Base-by-base conservation (phyloP, 805 yeast genomes). In the Candida khao-thaluensis region DNA sequence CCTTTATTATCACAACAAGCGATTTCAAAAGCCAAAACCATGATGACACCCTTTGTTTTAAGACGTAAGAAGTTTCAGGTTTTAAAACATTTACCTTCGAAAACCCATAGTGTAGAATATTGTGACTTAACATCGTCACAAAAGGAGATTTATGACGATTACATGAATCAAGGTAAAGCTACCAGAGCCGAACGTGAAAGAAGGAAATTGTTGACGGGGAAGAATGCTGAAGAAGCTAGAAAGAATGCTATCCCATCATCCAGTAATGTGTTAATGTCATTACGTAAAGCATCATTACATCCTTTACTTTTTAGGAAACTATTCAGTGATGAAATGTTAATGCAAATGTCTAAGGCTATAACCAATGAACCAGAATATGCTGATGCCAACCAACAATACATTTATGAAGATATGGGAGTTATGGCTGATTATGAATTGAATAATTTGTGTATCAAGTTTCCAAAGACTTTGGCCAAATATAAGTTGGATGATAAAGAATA, bases 31-130 rank as follows among this genome's bases (percentile, higher is more conserved):
- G 99, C 99, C 3, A 88, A 87, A 59, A 84, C 93, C 4, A 91
- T 93, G 97, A 91, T 93, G 98, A 85, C 95, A 2, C 99, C 99
- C 3, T 93, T 93, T 66, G 91, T 93, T 7, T 68, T 93, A 53
- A 76, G 99, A 62, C 80, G 99, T 59, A 83, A 82, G 57, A 93
- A 93, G 65, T 85, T 78, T 40, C 97, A 91, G 62, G 99, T 93
- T 6, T 73, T 93, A 60, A 79, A 85, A 56, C 91, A 93, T 57
- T 69, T 93, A 42, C 99, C 99, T 1, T 71, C 74, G 21, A 93
- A 93, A 56, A 64, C 69, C 40, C 87, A 82, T 42, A 65, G 64
- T 31, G 74, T 85, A 25, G 78, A 76, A 37, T 71, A 71, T 47
- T 89, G 97, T 60, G 81, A 76, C 1, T 64, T 89, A 71, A 65